Evolutionary conservation across 345 rosid genomes (phyloP).

Genomic region (Firmiana major): DNA sequence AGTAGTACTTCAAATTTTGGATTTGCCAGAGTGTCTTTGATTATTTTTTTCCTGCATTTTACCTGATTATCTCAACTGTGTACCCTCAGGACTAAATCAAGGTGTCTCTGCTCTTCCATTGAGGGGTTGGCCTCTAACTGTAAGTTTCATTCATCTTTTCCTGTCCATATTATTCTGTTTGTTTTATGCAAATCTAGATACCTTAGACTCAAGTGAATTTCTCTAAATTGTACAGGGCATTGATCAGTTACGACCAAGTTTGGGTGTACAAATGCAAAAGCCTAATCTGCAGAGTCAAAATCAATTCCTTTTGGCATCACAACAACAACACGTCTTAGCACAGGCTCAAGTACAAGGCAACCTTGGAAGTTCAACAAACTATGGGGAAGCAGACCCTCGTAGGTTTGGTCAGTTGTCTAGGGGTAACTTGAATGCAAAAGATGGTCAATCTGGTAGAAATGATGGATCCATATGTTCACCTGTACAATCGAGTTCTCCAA

Average conservation of each 20-base stretch:
- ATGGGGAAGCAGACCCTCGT: slow-evolving; percentile 47
- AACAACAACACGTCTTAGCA: slow-evolving; percentile 54
- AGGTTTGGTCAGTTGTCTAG: slow-evolving; percentile 45
- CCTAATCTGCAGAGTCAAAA: slow-evolving; percentile 42
- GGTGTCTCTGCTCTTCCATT: slow-evolving; percentile 55
- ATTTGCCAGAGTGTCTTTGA: background rate
- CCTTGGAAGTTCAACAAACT: slow-evolving; percentile 42
- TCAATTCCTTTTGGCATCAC: slow-evolving; percentile 51
- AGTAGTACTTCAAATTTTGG: background rate
- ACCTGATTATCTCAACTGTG: background rate
- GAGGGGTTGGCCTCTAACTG: slow-evolving; percentile 71
- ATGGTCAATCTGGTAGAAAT: slow-evolving; percentile 47
- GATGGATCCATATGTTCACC: slow-evolving; percentile 60
- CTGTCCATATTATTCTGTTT: background rate
- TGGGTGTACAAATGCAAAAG: slow-evolving; percentile 54
- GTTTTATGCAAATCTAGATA: background rate
- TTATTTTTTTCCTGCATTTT: background rate
- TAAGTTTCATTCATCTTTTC: slow-evolving; percentile 30
- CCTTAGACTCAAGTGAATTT: background rate
- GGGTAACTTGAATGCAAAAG: slow-evolving; percentile 45
- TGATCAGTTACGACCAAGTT: slow-evolving; percentile 45
- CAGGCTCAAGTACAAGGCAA: slow-evolving; percentile 47
- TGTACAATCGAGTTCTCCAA: slow-evolving; percentile 50
- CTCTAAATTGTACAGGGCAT: slow-evolving; percentile 37
- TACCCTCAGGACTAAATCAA: slow-evolving; percentile 43